Evolutionary conservation across 2,329 filamentous ascomycete genomes (phyloP), one percentile per base, ranked within the genome.

Genomic region (Dactylellina parvicollis): DNA sequence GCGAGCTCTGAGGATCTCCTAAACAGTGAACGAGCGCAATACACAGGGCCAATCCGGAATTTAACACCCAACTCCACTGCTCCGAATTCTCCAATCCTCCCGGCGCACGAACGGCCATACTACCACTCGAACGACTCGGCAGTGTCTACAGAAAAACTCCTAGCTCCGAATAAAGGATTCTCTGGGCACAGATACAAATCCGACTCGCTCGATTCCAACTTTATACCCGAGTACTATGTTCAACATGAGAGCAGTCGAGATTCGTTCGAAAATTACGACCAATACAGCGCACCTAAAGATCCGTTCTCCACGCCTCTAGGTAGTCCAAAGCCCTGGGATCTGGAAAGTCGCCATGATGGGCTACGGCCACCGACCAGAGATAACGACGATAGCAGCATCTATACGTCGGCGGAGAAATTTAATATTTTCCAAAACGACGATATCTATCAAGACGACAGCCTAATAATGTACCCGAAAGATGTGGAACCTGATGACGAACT

Each of bases 381-480:
- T 83, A 84, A 77, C 81, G 70, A 77, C 32, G 20, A 69, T 16
- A 34, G 90, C 59, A 91, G 90, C 77, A 91, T 88, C 0, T 88
- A 91, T 81, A 90, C 89, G 0, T 89, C 91, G 2, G 87, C 87
- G 14, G 87, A 90, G 78, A 91, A 91, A 80, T 91, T 89, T 80
- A 90, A 90, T 78, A 90, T 91, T 59, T 83, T 86, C 79, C 88
- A 89, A 0, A 88, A 87, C 1, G 86, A 88, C 12, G n/a, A n/a
- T n/a, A n/a, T n/a, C n/a, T n/a, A n/a, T 79, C 88, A 89, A 0
- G 88, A 87, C 1, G 86, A 88, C 12, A 88, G 88, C 4, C 80
- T 91, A 57, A 79, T 91, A 40, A 81, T 91, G 18, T 91, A 88
- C 76, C 89, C 89, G 0, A 88, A 90, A 79, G 89, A 91, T 78